phyloP scores from a whole-genome alignment of 306 rosid species.

The Lathyrus oleraceus region DNA sequence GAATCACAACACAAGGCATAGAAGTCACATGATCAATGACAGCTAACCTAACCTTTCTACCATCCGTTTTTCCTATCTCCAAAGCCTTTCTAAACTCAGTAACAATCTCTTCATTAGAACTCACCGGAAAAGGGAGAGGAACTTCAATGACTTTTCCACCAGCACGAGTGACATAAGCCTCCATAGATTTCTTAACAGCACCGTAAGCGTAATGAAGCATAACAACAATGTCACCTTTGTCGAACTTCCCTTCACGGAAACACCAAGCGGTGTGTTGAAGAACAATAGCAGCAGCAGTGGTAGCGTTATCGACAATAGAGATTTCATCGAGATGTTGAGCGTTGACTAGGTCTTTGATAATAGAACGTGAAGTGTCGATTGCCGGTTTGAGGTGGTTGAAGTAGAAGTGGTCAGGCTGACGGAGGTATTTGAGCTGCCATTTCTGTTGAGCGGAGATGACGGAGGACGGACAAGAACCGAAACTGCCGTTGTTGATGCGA shows the following conservation, averaged over 20 bases:
- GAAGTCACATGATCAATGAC: conserved; percentile 96
- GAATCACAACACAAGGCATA: conserved; percentile 90
- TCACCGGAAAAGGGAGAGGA: conserved; percentile 81
- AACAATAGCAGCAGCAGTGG: conserved; percentile 96
- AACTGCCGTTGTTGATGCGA: conserved; percentile 93
- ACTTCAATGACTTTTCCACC: conserved; percentile 88
- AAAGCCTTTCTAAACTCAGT: conserved; percentile 71
- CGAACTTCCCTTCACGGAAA: conserved; percentile 67
- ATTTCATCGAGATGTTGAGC: conserved; percentile 78
- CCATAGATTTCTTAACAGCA: conserved; percentile 82
- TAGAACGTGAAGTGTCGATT: conserved; percentile 58
- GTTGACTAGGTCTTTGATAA: conserved; percentile 65
- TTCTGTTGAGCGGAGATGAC: conserved; percentile 60
- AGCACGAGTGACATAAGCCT: conserved; percentile 84
- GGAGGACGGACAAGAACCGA: conserved; percentile 81
- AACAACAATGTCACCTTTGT: conserved; percentile 69
- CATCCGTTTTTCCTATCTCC: conserved; percentile 67
- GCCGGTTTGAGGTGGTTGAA: conserved; percentile 63
- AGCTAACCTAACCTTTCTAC: conserved; percentile 74
- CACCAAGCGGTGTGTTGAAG: conserved; percentile 82
- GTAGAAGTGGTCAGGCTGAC: conserved; percentile 88
- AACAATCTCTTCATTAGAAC: conserved; percentile 67
- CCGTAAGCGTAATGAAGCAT: conserved; percentile 96
- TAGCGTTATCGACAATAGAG: conserved; percentile 94
- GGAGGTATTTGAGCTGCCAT: conserved; percentile 58